Evolutionary conservation across 305 asterid species (phyloP), one percentile per base, ranked within the genome.

Genomic region (Fraxinus platypoda): DNA sequence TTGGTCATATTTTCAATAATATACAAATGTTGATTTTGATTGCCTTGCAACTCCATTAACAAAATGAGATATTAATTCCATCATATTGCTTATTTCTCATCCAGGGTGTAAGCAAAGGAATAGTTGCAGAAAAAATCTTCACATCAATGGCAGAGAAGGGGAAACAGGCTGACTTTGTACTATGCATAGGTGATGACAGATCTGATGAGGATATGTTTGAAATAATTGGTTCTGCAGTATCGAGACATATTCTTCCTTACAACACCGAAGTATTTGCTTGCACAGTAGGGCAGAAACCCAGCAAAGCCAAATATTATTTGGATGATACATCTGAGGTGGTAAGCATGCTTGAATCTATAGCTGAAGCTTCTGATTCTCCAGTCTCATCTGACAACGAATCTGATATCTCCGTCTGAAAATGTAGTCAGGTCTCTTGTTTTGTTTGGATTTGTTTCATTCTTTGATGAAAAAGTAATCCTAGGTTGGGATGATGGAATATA

Each of bases 181-280:
- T 94, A 28, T 94, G 98, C 88, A 88, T 94, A 76, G 98, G 98
- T 17, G 98, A 94, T 64, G 98, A 94, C 87, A 88, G 98, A 93
- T 94, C 98, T 30, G 98, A 94, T 68, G 98, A 94, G 88, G 97
- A 94, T 81, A 94, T 94, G 98, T 94, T 94, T 83, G 97, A 94
- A 86, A 86, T 90, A 76, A 92, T 94, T 54, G 91, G 93, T 71
- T 81, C 81, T 83, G 97, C 96, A 28, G 89, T 89, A 75, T 90
- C 98, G 28, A 89, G 91, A 77, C 88, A 85, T 77, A 80, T 92
- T 82, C 89, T 94, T 83, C 91, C 96, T 34, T 86, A 84, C 88
- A 88, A 89, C 59, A 82, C 97, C 17, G 93, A 90, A 88, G 94
- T 94, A 62, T 94, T 90, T 91, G 97, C 96, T 54, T 94, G 97